Evolutionary conservation across 2,329 filamentous ascomycete species (phyloP), one percentile per base, ranked within the genome.

Genomic region (Neonectria ditissima): DNA sequence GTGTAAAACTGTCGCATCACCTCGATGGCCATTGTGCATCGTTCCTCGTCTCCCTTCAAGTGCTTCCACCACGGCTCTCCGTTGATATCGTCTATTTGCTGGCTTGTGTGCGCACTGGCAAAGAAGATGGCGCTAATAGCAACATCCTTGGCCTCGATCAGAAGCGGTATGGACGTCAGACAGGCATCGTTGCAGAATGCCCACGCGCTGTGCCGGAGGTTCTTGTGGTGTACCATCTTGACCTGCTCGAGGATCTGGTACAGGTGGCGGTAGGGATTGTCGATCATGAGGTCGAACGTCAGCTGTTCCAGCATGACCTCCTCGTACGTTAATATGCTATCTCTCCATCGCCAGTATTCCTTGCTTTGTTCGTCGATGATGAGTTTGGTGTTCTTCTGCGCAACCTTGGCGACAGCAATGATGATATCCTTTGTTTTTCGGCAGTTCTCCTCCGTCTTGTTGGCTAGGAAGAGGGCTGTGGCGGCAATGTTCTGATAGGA

Each of bases 341-440:
- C 96, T 65, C 94, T 89, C 96, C 96, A 99, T 74, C 92, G 89
- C 96, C 96, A 99, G 77, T 96, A 99, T 76, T 99, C 96, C 75
- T 97, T 98, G 70, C 92, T 97, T 78, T 98, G 94, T 79, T 98
- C 96, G 76, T 99, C 96, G 55, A 98, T 92, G 57, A 95, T 84
- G 63, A 97, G 87, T 73, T 93, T 92, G 1, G 93, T 85, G 71
- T 98, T 95, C 81, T 99, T 98, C 79, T 97, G 94, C 28, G 95
- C 96, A 20, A 97, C 93, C 69, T 95, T 93, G 64, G 94, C 96
- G 73, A 97, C 96, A 1, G 94, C 93, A 32, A 97, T 91, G 69
- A 99, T 95, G 64, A 99, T 86, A 69, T 97, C 94, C 74, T 93
- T 97, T 71, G 97, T 97, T 80, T 97, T 97, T 52, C 95, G 91